phyloP scores from a whole-genome alignment of 2,329 filamentous ascomycete species.

The Berkeleyomyces rouxiae region DNA sequence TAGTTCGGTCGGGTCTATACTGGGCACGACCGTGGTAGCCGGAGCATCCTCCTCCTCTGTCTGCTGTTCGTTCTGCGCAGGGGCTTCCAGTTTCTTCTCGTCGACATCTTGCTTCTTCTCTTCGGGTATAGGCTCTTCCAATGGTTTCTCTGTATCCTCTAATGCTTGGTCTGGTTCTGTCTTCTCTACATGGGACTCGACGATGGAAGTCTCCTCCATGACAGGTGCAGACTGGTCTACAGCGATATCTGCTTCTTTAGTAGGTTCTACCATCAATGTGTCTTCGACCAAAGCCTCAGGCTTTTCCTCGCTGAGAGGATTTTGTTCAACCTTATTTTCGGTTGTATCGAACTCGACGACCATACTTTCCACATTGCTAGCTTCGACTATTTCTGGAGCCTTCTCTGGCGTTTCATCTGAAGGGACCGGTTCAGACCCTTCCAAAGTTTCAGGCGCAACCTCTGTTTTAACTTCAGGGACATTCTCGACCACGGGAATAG shows the following conservation, averaged over 20 bases:
- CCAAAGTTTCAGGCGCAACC: background rate
- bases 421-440: no score
- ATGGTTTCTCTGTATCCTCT: slow-evolving; percentile 6
- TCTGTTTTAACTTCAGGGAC: background rate
- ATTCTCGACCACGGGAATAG: background rate
- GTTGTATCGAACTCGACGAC: background rate
- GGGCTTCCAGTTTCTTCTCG: slow-evolving; percentile 9
- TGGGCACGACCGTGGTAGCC: slow-evolving; percentile 10
- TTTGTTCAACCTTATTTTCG: background rate
- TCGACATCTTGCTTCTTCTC: slow-evolving; percentile 14
- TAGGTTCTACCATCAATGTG: background rate
- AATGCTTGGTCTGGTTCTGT: background rate
- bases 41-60: slow-evolving; percentile 15
- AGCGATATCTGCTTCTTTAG: background rate
- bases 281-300: background rate
- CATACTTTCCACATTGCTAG: background rate
- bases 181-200: background rate
- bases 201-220: background rate
- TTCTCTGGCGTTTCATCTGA: no score
- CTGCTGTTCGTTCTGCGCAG: no score
- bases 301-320: background rate
- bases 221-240: background rate
- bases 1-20: background rate
- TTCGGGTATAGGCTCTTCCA: slow-evolving; percentile 10
- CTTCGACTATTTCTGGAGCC: background rate